Evolutionary conservation across 2,329 filamentous ascomycete genomes (phyloP).

Genomic region (Verticillium albo-atrum): DNA sequence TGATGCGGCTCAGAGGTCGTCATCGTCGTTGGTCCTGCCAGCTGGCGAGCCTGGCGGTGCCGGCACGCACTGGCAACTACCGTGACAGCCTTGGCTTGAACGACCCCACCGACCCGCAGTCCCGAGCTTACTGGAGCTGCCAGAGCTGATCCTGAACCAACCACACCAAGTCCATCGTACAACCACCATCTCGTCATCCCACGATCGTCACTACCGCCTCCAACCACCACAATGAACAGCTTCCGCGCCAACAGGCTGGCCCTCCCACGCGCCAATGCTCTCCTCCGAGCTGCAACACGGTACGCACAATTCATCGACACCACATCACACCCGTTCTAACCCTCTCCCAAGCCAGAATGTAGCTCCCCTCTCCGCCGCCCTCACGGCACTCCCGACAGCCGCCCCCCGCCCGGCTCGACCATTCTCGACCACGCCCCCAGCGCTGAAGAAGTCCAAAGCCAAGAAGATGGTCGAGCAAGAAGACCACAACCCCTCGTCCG

Average conservation of each 20-base stretch:
- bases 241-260: slow-evolving; percentile 1
- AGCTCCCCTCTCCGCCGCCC: not conserved
- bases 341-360: not conserved
- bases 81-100: too few relatives aligned
- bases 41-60: not conserved
- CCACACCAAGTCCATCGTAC: not conserved
- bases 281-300: slow-evolving; percentile 3
- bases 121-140: not conserved
- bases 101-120: not conserved
- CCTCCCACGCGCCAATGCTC: slow-evolving; percentile 9
- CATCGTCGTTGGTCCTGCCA: not conserved
- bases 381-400: slow-evolving; percentile 1
- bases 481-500: slow-evolving; percentile 9
- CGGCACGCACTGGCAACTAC: not conserved
- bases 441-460: slow-evolving; percentile 34
- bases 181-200: not conserved
- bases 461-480: slow-evolving; percentile 11
- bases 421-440: slow-evolving; percentile 22
- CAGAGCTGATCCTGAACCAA: not conserved
- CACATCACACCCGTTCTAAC: not conserved
- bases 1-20: not conserved
- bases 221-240: not conserved
- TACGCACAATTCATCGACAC: not conserved
- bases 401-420: slow-evolving; percentile 12
- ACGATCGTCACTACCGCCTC: not conserved